Percentiles rank a stretch among this genome's conserved stretches.
Evolutionary conservation across 2,329 filamentous ascomycete species (phyloP).

Genomic region (Falciphora oryzae): DNA sequence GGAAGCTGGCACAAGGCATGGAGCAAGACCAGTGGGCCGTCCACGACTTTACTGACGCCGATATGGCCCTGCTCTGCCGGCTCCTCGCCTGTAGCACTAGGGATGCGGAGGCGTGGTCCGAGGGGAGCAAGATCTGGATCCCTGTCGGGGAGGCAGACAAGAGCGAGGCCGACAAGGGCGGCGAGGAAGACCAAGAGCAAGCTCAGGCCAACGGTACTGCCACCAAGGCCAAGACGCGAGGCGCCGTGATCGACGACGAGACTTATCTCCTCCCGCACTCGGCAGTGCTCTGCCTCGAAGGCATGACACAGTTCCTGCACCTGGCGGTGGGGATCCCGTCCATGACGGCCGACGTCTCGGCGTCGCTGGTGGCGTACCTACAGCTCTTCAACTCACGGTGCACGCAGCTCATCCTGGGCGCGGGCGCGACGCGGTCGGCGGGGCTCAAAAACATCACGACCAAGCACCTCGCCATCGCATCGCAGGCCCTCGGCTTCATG

Average conservation of each 20-base stretch:
- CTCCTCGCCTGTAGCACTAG: conserved; percentile 66
- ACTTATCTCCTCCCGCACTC: conserved; percentile 81
- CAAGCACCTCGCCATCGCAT: conserved; percentile 87
- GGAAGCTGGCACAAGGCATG: conserved; percentile 69
- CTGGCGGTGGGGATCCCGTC: conserved; percentile 81
- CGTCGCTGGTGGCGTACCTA: conserved; percentile 75
- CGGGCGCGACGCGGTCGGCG: conserved; percentile 81
- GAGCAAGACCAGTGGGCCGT: conserved; percentile 77
- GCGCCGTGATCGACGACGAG: conserved; percentile 76
- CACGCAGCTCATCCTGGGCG: conserved; percentile 92
- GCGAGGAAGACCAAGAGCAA: neutral
- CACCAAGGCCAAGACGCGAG: conserved; percentile 58
- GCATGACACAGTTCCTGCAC: conserved; percentile 76
- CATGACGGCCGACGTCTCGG: conserved; percentile 78
- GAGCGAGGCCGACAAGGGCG: neutral
- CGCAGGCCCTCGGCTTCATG: conserved; percentile 82
- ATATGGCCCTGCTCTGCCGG: conserved; percentile 53
- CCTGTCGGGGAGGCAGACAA: conserved; percentile 28
- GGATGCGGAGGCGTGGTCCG: conserved; percentile 62
- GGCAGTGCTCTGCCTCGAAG: conserved; percentile 72
- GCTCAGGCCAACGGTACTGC: conserved; percentile 6
- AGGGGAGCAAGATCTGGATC: conserved; percentile 53
- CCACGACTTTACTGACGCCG: conserved; percentile 64
- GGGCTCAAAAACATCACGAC: conserved; percentile 95
- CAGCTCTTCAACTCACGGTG: conserved; percentile 94